phyloP scores from a whole-genome alignment of 1,284 basidiomycete genomes.

The Fomitopsis pinicola region DNA sequence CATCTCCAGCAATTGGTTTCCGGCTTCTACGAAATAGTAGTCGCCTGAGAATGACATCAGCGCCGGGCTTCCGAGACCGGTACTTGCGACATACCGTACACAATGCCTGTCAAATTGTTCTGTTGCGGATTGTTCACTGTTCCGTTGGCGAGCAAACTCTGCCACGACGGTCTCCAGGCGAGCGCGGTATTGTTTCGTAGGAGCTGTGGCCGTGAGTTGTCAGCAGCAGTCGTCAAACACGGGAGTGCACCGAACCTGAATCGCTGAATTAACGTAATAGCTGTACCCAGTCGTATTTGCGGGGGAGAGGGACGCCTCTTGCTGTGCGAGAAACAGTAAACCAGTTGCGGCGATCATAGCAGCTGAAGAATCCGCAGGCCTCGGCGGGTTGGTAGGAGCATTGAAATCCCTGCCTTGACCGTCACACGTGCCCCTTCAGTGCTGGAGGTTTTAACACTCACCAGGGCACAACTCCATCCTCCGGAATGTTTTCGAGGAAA shows the following conservation, averaged over 20 bases:
- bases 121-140: constrained; percentile 54
- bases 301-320: constrained; percentile 36
- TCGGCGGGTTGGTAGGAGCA: constrained; percentile 48
- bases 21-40: constrained; percentile 36
- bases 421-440: not conserved
- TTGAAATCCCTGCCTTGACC: constrained; percentile 56
- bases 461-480: constrained; percentile 62
- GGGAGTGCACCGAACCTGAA: constrained; percentile 31
- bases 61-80: not conserved
- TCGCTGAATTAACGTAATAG: constrained; percentile 45
- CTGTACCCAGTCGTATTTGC: constrained; percentile 32
- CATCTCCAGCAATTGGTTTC: constrained; percentile 28
- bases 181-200: constrained; percentile 45
- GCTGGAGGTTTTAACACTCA: constrained; percentile 19
- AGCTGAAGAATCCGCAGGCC: constrained; percentile 65
- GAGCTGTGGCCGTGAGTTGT: constrained; percentile 32
- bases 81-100: constrained; percentile 46
- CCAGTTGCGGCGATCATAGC: constrained; percentile 57
- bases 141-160: constrained; percentile 62
- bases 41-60: constrained; percentile 26
- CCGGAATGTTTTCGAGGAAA: constrained; percentile 54
- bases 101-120: constrained; percentile 59
- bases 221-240: not conserved
- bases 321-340: constrained; percentile 51
- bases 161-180: constrained; percentile 55